phyloP scores from a whole-genome alignment of 805 yeast genomes.

The Isabelozyma pseudorhagii region DNA sequence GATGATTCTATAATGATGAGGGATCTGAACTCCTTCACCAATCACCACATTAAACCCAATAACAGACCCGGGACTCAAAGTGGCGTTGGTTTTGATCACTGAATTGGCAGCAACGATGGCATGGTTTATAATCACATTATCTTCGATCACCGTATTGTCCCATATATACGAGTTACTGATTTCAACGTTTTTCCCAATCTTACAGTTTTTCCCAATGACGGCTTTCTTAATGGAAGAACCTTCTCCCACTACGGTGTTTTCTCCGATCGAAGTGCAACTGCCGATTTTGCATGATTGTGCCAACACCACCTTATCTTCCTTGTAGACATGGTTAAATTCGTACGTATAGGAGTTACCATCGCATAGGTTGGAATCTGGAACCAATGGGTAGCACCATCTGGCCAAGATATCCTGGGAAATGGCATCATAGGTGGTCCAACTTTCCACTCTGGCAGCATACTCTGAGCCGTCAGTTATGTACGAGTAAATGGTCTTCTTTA shows the following conservation, averaged over 20 bases:
- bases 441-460: conserved; percentile 93
- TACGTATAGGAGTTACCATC: conserved; percentile 73
- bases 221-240: conserved; percentile 63
- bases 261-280: conserved; percentile 78
- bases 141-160: conserved; percentile 76
- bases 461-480: conserved; percentile 70
- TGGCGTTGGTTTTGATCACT: conserved; percentile 48
- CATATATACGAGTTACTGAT: conserved; percentile 80
- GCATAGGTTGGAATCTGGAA: conserved; percentile 78
- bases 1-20: conserved; percentile 50
- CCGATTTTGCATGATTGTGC: conserved; percentile 92
- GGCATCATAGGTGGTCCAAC: conserved; percentile 90
- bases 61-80: conserved; percentile 66
- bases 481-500: conserved; percentile 88
- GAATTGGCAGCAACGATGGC: conserved; percentile 72
- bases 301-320: conserved; percentile 81
- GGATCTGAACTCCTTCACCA: conserved; percentile 50
- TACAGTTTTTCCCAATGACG: conserved; percentile 82
- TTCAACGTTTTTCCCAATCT: conserved; percentile 72
- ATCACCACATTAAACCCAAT: conserved; percentile 73
- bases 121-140: conserved; percentile 54
- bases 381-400: conserved; percentile 90
- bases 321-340: conserved; percentile 83
- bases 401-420: conserved; percentile 85
- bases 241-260: conserved; percentile 72